Percentiles rank a stretch among this genome's conserved stretches.
phyloP scores from a whole-genome alignment of 2,329 filamentous ascomycete species.

The Sarocladium kiliense region DNA sequence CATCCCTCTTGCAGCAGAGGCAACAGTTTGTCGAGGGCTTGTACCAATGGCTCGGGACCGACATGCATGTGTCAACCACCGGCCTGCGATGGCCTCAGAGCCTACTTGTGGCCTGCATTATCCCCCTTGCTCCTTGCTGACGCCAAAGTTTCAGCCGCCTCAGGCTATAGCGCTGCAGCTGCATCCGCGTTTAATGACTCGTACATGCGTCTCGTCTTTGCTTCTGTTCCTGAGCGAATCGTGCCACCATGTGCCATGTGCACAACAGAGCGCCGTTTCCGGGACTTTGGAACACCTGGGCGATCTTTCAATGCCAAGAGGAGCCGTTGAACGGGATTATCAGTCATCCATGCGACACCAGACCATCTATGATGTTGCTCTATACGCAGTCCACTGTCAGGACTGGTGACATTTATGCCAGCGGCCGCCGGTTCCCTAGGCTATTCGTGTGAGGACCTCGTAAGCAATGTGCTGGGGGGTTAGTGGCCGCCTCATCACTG shows the following conservation, averaged over 20 bases:
- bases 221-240: background rate
- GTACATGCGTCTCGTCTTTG: background rate
- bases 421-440: background rate
- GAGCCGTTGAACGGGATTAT: background rate
- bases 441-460: background rate
- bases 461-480: background rate
- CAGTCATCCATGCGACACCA: no score
- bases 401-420: no score
- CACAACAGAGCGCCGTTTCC: background rate
- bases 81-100: background rate
- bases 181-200: background rate
- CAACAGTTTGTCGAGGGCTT: background rate
- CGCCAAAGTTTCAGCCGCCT: conserved; percentile 5
- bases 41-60: conserved; percentile 7
- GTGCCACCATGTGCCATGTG: background rate
- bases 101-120: background rate
- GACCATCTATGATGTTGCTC: no score
- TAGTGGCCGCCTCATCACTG: background rate
- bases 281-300: background rate
- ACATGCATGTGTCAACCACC: background rate
- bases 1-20: background rate
- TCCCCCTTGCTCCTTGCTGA: background rate
- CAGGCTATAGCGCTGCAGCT: background rate
- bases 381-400: no score
- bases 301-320: background rate